These are phyloP conservation scores for Crepidotus variabilis DNA, from an alignment of 768 basidiomycete species.

Conservation along the genomic window DNA sequence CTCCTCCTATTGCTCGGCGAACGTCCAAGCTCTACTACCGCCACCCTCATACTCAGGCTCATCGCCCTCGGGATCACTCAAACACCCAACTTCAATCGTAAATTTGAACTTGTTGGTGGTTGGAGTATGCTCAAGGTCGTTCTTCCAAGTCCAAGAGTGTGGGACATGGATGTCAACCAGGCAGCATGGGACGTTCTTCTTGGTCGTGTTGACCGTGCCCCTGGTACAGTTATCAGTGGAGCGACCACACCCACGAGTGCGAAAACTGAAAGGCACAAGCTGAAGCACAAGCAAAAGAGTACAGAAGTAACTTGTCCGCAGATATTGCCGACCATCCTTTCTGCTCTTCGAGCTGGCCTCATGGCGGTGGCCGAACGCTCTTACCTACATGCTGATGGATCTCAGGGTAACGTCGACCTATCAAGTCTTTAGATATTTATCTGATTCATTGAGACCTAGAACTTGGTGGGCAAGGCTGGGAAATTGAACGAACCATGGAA, in stretches of 20 bases:
- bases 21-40: slow-evolving; percentile 58
- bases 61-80: slow-evolving; percentile 51
- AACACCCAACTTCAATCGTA: slow-evolving; percentile 65
- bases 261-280: slow-evolving; percentile 9
- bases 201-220: slow-evolving; percentile 30
- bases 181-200: slow-evolving; percentile 69
- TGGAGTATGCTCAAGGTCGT: slow-evolving; percentile 73
- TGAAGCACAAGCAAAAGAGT: slow-evolving; percentile 19
- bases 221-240: slow-evolving; percentile 4
- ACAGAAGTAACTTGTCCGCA: slow-evolving; percentile 54
- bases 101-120: slow-evolving; percentile 83
- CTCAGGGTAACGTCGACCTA: slow-evolving; percentile 15
- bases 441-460: slow-evolving; percentile 10
- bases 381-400: slow-evolving; percentile 25
- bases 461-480: slow-evolving; percentile 22
- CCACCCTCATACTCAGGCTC: slow-evolving; percentile 56
- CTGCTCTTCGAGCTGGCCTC: slow-evolving; percentile 61
- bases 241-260: slow-evolving; percentile 18
- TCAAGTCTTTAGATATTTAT: neutral
- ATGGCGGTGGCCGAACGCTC: slow-evolving; percentile 34
- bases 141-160: slow-evolving; percentile 49
- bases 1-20: slow-evolving; percentile 77
- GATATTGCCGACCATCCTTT: slow-evolving; percentile 69
- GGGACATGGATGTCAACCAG: slow-evolving; percentile 66
- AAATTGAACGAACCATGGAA: slow-evolving; percentile 44